Evolutionary conservation across 768 basidiomycete genomes (phyloP), one percentile per base, ranked within the genome.

Genomic region (Kwoniella shandongensis): DNA sequence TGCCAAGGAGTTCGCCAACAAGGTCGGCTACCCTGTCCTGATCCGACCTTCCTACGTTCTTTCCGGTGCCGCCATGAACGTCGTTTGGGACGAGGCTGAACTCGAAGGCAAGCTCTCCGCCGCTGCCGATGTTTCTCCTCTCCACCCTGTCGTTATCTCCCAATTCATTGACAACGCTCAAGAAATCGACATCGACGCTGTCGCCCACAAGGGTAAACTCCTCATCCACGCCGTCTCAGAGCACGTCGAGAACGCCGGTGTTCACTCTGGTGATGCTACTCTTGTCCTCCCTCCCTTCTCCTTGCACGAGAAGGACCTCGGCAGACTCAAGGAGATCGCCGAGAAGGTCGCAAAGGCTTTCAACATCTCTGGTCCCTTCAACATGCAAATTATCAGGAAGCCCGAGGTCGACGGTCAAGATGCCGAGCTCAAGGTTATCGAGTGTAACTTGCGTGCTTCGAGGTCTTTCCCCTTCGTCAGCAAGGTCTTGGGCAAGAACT

Each of bases 381-480:
- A 99, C 78, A 99, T 99, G 93, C 96, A 99, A 78, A 84, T 99
- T 76, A 98, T 99, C 79, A 85, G 88, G 74, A 90, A 91, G 75
- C 81, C 81, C 11, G 77, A 83, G 1, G 80, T 81, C 4, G 81
- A 81, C 22, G 73, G 76, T 15, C 81, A 85, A 57, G 81, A 84
- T 23, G 79, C 85, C 11, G 83, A 85, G 54, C 84, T 98, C 65
- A 98, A 94, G 81, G 96, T 98, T 63, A 99, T 99, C 64, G 96
- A 99, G 78, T 99, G 96, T 79, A 99, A 99, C 78, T 81, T 98
- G 30, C 89, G 96, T 56, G 96, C 96, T 15, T 98, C 94, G 23
- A 87, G 96, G 20, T 94, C 91, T 27, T 98, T 98, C 88, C 93
- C 94, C 62, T 99, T 99, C 80, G 96, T 99, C 2, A 96, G 91